These are phyloP conservation scores for Cytospora chrysosperma DNA, from an alignment of 2,329 filamentous ascomycete genomes.

Conservation along the genomic window DNA sequence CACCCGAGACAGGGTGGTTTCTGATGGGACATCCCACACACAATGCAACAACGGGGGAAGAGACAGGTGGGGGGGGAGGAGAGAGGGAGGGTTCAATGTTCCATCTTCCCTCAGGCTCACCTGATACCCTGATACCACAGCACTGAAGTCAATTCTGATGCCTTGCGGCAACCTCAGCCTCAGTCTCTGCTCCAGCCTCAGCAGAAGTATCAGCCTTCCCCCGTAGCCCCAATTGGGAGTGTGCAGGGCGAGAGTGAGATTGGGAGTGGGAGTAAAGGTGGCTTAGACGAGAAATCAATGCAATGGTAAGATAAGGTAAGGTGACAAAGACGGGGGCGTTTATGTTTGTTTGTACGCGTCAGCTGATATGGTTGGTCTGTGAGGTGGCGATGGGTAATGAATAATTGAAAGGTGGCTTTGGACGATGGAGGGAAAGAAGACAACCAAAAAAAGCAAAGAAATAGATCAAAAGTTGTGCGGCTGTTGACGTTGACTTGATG, in stretches of 20 bases:
- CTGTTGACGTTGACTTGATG: too few relatives aligned
- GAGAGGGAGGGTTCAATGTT: too few relatives aligned
- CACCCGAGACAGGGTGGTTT: slow-evolving; percentile 15
- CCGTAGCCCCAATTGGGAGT: not conserved
- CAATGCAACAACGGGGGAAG: not conserved
- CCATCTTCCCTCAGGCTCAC: not conserved
- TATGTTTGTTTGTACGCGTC: too few relatives aligned
- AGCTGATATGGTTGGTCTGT: not conserved
- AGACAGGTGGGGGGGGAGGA: too few relatives aligned
- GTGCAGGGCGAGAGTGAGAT: not conserved
- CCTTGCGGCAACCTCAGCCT: not conserved
- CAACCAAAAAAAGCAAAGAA: not conserved
- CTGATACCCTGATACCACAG: not conserved
- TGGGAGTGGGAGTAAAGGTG: not conserved
- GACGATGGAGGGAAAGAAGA: not conserved
- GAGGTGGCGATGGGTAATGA: too few relatives aligned
- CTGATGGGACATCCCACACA: not conserved
- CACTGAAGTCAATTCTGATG: not conserved
- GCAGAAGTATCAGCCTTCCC: not conserved
- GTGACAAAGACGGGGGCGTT: not conserved
- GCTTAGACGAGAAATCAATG: too few relatives aligned
- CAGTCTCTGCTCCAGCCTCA: not conserved
- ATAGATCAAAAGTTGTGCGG: not conserved
- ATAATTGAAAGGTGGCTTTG: not conserved
- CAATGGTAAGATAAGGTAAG: too few relatives aligned